Conservation (phyloP, 306 rosid genomes). For the Vachellia collinsii region DNA sequence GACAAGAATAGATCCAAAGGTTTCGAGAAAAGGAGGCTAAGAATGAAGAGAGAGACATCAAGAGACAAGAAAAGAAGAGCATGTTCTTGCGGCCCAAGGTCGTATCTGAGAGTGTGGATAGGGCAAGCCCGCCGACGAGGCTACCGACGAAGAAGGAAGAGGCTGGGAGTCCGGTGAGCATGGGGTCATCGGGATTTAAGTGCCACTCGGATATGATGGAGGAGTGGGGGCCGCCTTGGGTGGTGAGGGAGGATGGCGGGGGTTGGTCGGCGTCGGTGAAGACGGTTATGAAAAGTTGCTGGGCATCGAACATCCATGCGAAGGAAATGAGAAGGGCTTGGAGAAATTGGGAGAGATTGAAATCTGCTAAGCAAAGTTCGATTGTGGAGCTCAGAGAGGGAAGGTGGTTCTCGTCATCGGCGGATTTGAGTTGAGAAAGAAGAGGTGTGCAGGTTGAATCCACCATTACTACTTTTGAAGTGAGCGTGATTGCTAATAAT, state of each 20-base stretch:
- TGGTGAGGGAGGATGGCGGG: not conserved
- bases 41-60: too few species aligned
- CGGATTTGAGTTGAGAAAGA: not conserved
- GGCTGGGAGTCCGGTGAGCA: too few species aligned
- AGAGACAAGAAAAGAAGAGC: too few species aligned
- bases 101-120: too few species aligned
- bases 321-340: constrained; percentile 43
- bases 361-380: not conserved
- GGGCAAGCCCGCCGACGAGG: too few species aligned
- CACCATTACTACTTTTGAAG: not conserved
- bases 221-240: not conserved
- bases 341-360: not conserved
- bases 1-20: too few species aligned
- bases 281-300: constrained; percentile 49
- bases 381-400: not conserved
- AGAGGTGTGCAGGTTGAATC: not conserved
- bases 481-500: not conserved
- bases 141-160: too few species aligned
- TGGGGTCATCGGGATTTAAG: constrained; percentile 40
- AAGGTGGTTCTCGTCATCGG: not conserved
- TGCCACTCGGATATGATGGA: constrained; percentile 60
- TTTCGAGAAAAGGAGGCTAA: too few species aligned
- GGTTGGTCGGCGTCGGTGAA: constrained; percentile 43
- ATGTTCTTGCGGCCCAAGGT: too few species aligned
- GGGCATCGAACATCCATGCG: constrained; percentile 44